These are phyloP conservation scores for Epicoccum nigrum DNA, from an alignment of 2,329 filamentous ascomycete species.

Conservation along the genomic window DNA sequence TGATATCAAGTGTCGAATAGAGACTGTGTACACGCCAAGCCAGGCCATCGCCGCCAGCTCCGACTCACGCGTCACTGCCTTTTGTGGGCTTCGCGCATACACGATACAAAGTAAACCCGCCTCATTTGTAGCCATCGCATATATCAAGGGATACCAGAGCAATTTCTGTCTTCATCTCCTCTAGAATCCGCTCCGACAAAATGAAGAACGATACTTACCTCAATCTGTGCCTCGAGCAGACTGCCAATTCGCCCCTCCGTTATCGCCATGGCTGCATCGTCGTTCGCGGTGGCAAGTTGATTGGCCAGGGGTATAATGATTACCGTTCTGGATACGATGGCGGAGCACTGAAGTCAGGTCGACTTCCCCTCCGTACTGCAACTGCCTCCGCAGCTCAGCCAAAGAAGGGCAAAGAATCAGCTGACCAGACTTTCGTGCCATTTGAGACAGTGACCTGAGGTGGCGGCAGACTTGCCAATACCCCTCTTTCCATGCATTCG, in stretches of 20 bases:
- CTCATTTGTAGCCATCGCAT: neutral
- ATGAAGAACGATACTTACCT: neutral
- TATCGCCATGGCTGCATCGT: neutral
- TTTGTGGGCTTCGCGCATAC: neutral
- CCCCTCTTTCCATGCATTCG: no score
- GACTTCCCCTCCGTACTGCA: neutral
- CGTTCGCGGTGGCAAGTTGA: neutral
- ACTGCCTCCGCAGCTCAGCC: no score
- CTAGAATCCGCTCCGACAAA: neutral
- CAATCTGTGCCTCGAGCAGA: neutral
- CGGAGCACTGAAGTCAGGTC: neutral
- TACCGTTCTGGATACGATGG: neutral
- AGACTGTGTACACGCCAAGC: neutral
- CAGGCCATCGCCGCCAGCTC: neutral
- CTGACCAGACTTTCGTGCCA: no score
- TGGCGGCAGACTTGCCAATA: no score
- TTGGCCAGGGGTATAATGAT: neutral
- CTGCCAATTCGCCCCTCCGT: neutral
- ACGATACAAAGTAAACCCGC: neutral
- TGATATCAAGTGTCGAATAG: neutral
- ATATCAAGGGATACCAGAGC: neutral
- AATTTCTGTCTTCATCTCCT: neutral
- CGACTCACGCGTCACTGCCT: neutral
- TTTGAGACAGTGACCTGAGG: no score
- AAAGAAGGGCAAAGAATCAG: no score